These are phyloP conservation scores for Arxiozyma telluris DNA, from an alignment of 1,139 yeast species.

Conservation along the genomic window DNA sequence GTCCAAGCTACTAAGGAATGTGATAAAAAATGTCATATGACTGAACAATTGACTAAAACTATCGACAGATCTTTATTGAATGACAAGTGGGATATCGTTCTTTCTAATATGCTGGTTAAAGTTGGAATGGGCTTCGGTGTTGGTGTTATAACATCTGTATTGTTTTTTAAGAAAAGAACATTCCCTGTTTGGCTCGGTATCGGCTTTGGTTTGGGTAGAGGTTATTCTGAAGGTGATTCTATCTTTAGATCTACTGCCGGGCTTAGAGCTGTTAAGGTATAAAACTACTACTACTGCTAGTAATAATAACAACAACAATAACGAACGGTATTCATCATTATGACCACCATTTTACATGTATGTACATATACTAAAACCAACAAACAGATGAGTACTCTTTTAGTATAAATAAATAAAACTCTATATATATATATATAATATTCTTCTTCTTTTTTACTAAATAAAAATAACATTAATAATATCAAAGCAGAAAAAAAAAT, in stretches of 20 bases:
- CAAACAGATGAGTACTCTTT: background rate
- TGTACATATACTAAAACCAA: background rate
- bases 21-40: background rate
- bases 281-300: slow-evolving; percentile 9
- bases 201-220: slow-evolving; percentile 96
- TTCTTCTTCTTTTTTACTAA: background rate
- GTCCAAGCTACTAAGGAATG: background rate
- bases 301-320: background rate
- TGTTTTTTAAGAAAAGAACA: slow-evolving; percentile 84
- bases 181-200: slow-evolving; percentile 96
- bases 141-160: slow-evolving; percentile 89
- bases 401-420: background rate
- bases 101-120: slow-evolving; percentile 88
- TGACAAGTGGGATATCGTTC: slow-evolving; percentile 94
- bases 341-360: background rate
- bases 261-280: slow-evolving; percentile 61
- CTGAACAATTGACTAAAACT: background rate
- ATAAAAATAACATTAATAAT: no score
- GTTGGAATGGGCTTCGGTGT: slow-evolving; percentile 97
- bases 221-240: slow-evolving; percentile 96
- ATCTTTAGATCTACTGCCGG: slow-evolving; percentile 81
- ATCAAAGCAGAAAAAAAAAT: no score
- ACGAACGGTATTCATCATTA: background rate
- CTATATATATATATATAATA: background rate
- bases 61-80: slow-evolving; percentile 45